phyloP scores from a whole-genome alignment of 345 rosid genomes.

The Citrus sinensis region DNA sequence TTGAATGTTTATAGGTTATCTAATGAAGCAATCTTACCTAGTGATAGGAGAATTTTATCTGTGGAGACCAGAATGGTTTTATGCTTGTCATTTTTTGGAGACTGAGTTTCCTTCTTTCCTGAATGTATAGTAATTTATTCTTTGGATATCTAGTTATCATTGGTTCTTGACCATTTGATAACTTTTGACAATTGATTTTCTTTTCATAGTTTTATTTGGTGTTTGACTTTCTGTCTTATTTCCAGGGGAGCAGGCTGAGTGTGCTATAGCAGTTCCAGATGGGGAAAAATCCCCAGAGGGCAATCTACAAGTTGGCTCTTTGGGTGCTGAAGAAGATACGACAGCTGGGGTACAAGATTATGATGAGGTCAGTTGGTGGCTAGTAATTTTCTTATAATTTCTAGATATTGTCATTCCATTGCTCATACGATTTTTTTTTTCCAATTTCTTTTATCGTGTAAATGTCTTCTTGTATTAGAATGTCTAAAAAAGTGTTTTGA shows the following conservation, averaged over 20 bases:
- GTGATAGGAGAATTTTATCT: neutral
- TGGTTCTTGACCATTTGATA: neutral
- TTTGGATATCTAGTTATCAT: neutral
- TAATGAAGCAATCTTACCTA: neutral
- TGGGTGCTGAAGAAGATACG: conserved; percentile 49
- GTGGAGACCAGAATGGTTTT: neutral
- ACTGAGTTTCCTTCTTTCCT: neutral
- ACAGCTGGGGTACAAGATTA: conserved; percentile 38
- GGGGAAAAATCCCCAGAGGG: conserved; percentile 40
- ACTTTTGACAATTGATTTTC: neutral
- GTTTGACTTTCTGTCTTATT: conserved; percentile 23
- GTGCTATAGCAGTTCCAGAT: conserved; percentile 28
- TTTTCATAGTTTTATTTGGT: conserved; percentile 10
- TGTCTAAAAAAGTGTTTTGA: too few species aligned
- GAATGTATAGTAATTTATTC: neutral
- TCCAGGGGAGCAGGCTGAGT: conserved; percentile 35
- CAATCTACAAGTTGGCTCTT: conserved; percentile 29
- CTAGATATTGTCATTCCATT: neutral
- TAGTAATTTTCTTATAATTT: neutral
- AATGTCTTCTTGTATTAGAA: neutral
- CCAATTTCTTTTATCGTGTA: neutral
- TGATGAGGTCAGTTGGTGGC: conserved; percentile 36
- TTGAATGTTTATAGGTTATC: neutral
- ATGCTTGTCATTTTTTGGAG: neutral
- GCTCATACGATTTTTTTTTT: too few species aligned